Base-by-base conservation (phyloP, 192 early-diverging fungal genomes). In the Chytriomyces sp. region DNA sequence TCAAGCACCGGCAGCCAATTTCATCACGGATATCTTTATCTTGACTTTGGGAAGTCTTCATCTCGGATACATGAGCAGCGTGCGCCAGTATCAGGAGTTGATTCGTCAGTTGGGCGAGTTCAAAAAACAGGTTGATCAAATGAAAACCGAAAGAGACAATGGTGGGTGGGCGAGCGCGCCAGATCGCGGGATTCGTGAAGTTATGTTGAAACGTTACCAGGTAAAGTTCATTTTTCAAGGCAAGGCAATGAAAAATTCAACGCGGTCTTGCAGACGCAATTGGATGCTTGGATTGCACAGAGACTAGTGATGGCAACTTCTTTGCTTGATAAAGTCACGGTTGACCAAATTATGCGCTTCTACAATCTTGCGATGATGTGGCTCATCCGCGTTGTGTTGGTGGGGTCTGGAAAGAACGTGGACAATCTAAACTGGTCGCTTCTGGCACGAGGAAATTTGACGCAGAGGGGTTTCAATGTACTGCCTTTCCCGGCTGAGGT, bases 321-420 rank as follows among this genome's bases (percentile, higher is more conserved):
- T 70, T 57, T 96, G 14, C 73, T 93, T 59, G 92, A 98, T 72
- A 88, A 86, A 4, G 77, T 79, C n/a, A 80, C 87, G 7, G 73
- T 99, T 34, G 80, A 78, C 6, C 81, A 85, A 44, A 81, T 82
- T 0, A 74, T 94, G 68, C 81, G 88, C 44, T 99, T 98, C 65
- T 96, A 94, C 65, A 89, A 93, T 58, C 77, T 98, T n/a, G 88
- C 87, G 7, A 96, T 98, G 90, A 86, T 90, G 34, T 96, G 93
- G 87, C 64, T 96, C 54, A 72, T 99, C 26, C 88, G 93, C 30
- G 82, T 91, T 49, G 84, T 91, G 0, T 26, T 75, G 12, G 63
- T 79, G 3, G 73, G 82, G 28, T 49, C 62, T 22, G 25, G 58
- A 38, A 25, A 31, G 17, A n/a, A 65, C 74, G 34, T 70, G 40